These are phyloP conservation scores for Jatropha podagrica DNA, from an alignment of 441 rosid genomes.

Conservation along the genomic window DNA sequence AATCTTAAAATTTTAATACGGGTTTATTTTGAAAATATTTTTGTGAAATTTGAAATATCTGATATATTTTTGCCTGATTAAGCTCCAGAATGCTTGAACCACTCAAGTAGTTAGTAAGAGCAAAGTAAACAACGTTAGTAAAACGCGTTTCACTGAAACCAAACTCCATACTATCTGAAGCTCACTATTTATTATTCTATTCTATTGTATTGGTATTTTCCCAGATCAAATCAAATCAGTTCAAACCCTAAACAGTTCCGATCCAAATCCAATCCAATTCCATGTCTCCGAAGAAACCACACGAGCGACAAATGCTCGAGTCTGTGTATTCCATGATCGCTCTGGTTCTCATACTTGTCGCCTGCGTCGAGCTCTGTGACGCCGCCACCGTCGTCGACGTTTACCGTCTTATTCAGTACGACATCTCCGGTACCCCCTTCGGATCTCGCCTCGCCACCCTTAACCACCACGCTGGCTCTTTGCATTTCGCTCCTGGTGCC, in stretches of 20 bases:
- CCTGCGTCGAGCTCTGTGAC: constrained; percentile 87
- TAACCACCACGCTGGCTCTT: constrained; percentile 87
- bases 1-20: too few relatives aligned
- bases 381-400: constrained; percentile 93
- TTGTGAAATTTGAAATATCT: too few relatives aligned
- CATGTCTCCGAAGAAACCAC: constrained; percentile 36
- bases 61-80: too few relatives aligned
- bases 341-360: constrained; percentile 62
- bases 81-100: too few relatives aligned
- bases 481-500: constrained; percentile 65
- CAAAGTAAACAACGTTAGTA: too few relatives aligned
- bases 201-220: not conserved
- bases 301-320: constrained; percentile 41
- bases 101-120: too few relatives aligned
- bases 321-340: constrained; percentile 69
- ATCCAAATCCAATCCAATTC: constrained; percentile 17
- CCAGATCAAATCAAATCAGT: not conserved
- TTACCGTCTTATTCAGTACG: constrained; percentile 94
- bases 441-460: constrained; percentile 90
- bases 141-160: too few relatives aligned
- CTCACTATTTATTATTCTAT: not conserved
- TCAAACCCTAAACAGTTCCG: constrained; percentile 48
- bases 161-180: not conserved
- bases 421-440: constrained; percentile 79
- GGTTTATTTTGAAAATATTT: too few relatives aligned